A percentile compares a stretch with the other conserved stretches of the same genome.
These are phyloP conservation scores for Hyparrhenia diplandra DNA, from an alignment of 176 grass and related monocot genomes.

Conservation along the genomic window DNA sequence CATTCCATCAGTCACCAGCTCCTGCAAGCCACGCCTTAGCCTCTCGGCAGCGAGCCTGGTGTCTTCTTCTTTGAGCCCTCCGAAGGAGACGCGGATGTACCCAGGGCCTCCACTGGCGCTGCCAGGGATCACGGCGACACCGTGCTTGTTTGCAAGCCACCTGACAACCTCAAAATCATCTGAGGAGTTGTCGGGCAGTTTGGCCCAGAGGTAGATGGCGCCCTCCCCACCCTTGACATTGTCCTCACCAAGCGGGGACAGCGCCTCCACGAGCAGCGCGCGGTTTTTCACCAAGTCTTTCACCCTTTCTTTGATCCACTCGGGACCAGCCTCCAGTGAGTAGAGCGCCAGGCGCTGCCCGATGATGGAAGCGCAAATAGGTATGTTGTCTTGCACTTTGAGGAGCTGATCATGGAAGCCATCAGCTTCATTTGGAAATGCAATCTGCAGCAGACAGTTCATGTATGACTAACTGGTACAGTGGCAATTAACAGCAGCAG, in stretches of 20 bases:
- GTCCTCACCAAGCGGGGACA: conserved; percentile 72
- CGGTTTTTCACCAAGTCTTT: conserved; percentile 71
- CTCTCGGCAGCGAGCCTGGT: conserved; percentile 59
- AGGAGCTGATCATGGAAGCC: conserved; percentile 82
- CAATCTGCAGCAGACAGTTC: conserved; percentile 62
- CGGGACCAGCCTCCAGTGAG: conserved; percentile 63
- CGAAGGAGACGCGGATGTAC: conserved; percentile 73
- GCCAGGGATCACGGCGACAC: conserved; percentile 75
- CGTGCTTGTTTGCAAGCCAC: conserved; percentile 80
- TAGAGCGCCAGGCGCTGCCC: conserved; percentile 81
- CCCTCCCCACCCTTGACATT: conserved; percentile 81
- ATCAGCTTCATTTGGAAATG: conserved; percentile 66
- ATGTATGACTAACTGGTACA: neutral
- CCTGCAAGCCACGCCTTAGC: conserved; percentile 55
- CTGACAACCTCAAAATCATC: conserved; percentile 82
- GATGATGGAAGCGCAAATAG: conserved; percentile 89
- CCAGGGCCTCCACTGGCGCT: conserved; percentile 64
- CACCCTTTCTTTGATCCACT: conserved; percentile 75
- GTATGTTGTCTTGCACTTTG: conserved; percentile 97
- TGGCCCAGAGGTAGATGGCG: conserved; percentile 96
- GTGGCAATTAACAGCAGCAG: neutral
- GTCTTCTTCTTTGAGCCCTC: conserved; percentile 70
- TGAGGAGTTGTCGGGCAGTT: conserved; percentile 64
- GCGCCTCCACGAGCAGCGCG: conserved; percentile 56
- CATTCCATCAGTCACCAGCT: conserved; percentile 86